Evolutionary conservation across 768 basidiomycete species (phyloP).

Genomic region (Boletus subcaerulescens): DNA sequence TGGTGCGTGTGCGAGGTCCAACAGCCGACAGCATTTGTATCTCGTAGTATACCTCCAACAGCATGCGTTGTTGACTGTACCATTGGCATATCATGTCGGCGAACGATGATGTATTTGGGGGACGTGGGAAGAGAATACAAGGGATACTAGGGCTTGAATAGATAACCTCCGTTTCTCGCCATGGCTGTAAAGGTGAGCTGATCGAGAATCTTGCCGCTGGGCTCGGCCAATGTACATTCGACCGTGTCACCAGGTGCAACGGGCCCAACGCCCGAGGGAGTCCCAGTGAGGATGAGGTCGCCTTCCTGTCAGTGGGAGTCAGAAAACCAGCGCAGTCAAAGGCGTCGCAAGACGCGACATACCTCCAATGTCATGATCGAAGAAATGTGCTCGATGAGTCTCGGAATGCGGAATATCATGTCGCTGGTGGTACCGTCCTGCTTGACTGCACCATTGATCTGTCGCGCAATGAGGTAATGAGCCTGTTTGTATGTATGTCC

Average conservation of each 20-base stretch:
- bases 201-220: slow-evolving; percentile 52
- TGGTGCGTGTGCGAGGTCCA: neutral
- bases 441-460: slow-evolving; percentile 83
- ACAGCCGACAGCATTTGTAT: slow-evolving; percentile 2
- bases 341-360: slow-evolving; percentile 5
- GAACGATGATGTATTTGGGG: neutral
- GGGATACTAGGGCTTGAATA: slow-evolving; percentile 37
- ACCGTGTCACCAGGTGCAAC: slow-evolving; percentile 74
- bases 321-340: neutral
- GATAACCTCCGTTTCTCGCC: slow-evolving; percentile 68
- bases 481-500: neutral
- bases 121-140: neutral
- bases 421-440: slow-evolving; percentile 84
- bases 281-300: slow-evolving; percentile 88
- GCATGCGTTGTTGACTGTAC: slow-evolving; percentile 11
- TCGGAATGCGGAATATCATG: slow-evolving; percentile 92
- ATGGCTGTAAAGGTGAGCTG: slow-evolving; percentile 63
- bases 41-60: slow-evolving; percentile 19
- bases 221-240: slow-evolving; percentile 64
- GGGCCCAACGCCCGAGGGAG: slow-evolving; percentile 87
- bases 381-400: slow-evolving; percentile 85
- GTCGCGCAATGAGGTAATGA: neutral
- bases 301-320: slow-evolving; percentile 58
- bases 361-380: slow-evolving; percentile 98
- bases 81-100: slow-evolving; percentile 12